phyloP scores from a whole-genome alignment of 345 rosid species.

The Chamaenerion angustifolium region DNA sequence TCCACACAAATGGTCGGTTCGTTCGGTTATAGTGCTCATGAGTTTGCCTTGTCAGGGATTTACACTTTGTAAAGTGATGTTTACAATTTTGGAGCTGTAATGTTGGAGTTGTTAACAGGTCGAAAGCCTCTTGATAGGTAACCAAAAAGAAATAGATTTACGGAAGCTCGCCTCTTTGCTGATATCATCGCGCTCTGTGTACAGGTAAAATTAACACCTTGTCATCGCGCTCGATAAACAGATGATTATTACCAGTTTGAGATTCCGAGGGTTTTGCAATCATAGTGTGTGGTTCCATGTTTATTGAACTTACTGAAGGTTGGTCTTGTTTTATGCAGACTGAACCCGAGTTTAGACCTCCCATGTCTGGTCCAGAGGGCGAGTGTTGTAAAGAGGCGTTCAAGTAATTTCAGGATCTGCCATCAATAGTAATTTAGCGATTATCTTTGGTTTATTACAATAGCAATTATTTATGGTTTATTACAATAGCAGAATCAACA shows the following conservation, averaged over 20 bases:
- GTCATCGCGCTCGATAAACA: no score
- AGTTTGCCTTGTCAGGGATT: conserved; percentile 88
- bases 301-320: no score
- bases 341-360: conserved; percentile 98
- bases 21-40: conserved; percentile 97
- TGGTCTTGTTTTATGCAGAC: conserved; percentile 29
- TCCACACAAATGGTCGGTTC: conserved; percentile 93
- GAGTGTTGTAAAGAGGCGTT: conserved; percentile 69
- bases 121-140: conserved; percentile 98
- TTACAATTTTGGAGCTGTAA: conserved; percentile 95
- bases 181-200: conserved; percentile 94
- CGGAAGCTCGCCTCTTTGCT: conserved; percentile 20
- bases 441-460: no score
- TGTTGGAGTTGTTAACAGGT: conserved; percentile 94
- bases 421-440: no score
- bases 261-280: no score
- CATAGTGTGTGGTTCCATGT: no score
- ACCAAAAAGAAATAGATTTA: no score
- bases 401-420: no score
- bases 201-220: conserved; percentile 39
- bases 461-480: no score
- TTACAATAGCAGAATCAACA: no score
- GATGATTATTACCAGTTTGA: no score
- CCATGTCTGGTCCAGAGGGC: conserved; percentile 98
- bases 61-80: conserved; percentile 97